Evolutionary conservation across 2,329 filamentous ascomycete genomes (phyloP), one percentile per base, ranked within the genome.

Genomic region (Cyphellophora europaea): DNA sequence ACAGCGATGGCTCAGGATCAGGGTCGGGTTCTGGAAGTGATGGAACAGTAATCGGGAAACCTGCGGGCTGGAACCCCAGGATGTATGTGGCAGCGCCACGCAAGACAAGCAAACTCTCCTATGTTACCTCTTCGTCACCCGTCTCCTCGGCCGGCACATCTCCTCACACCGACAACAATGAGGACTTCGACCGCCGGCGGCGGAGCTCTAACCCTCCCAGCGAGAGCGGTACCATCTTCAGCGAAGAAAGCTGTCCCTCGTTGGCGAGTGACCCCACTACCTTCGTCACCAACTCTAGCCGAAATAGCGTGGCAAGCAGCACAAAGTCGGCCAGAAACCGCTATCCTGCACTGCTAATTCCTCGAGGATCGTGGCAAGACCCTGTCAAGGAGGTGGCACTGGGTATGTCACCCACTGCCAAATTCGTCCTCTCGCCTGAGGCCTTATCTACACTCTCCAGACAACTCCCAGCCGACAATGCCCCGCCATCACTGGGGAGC

Each of bases 191-290:
- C 79, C 46, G 74, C 76, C 49, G 15, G 3, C 89, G 50, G 84
- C 93, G 58, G 85, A 93, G 50, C 65, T 94, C 32, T 5, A 94
- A 94, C 57, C 83, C 91, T 57, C 72, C 85, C 27, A 87, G 84
- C 11, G 86, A 93, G 47, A 77, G 86, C 36, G 86, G 93, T 49
- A 69, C 74, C 6, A 67, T 74, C 61, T 51, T 60, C 55, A 55
- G 61, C 49, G 55, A 61, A 49, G 43, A 65, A 40, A 63, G 58
- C 35, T 61, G 58, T 27, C 44, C 46, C n/a, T 48, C 49, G 50
- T 65, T 51, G 52, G 70, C 54, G 53, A 69, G 60, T 54, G 68
- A 53, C 59, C 72, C 54, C 51, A 69, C 58, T 15, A 68, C 60
- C 52, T 63, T 66, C 49, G 53, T 58, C 13, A 59, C 62, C 13